Percentiles rank a stretch among this genome's conserved stretches.
Evolutionary conservation across 2,329 filamentous ascomycete genomes (phyloP).

Genomic region (Endoconidiophora laricicola): DNA sequence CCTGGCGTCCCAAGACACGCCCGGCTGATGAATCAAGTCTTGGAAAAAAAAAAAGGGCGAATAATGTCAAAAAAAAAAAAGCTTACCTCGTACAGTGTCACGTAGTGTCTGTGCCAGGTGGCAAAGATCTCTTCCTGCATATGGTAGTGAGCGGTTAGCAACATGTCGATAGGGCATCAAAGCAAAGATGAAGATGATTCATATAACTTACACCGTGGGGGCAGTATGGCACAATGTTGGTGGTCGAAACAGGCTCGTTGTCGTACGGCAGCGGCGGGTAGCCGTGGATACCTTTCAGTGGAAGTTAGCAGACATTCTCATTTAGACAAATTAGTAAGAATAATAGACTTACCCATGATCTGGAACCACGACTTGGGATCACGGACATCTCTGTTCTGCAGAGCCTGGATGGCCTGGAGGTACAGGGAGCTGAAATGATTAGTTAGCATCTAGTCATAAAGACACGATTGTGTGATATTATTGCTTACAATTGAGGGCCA

Average conservation of each 20-base stretch:
- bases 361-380: constrained; percentile 34
- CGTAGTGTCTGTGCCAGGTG: constrained; percentile 40
- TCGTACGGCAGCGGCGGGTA: constrained; percentile 28
- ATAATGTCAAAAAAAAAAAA: too few relatives aligned
- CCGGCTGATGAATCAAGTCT: too few relatives aligned
- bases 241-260: constrained; percentile 20
- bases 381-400: constrained; percentile 25
- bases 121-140: constrained; percentile 31
- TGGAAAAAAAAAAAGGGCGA: too few relatives aligned
- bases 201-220: constrained; percentile 27
- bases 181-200: too few relatives aligned
- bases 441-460: constrained; percentile 10
- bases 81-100: constrained; percentile 36
- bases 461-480: not conserved
- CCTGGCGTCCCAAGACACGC: too few relatives aligned
- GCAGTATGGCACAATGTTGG: constrained; percentile 24
- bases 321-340: not conserved
- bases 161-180: not conserved
- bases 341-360: constrained; percentile 25
- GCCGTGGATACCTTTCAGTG: constrained; percentile 23
- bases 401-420: constrained; percentile 27
- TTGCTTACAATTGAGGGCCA: constrained; percentile 28
- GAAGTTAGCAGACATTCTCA: not conserved
- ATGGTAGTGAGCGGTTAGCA: constrained; percentile 3
- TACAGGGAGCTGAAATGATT: constrained; percentile 28